Base-by-base conservation (phyloP, 176 grass and related monocot genomes). In the Musa troglodytarum region DNA sequence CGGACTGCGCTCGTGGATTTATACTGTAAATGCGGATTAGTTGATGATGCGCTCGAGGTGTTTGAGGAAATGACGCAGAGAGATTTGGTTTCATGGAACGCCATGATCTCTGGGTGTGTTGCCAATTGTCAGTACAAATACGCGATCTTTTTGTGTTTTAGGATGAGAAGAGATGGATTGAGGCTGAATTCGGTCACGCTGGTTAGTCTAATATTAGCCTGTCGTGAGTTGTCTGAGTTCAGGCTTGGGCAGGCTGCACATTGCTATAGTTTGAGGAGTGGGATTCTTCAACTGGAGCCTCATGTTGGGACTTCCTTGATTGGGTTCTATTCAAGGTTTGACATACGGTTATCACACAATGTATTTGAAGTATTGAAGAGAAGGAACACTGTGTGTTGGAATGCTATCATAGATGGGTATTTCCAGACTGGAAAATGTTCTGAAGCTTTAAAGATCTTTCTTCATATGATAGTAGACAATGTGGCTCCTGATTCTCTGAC, bases 31-130 rank as follows among this genome's bases (percentile, higher is more conserved):
- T 80, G 68, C 22, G 78, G 78, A 13, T 52, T 72, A 7, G 1
- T 80, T 0, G 43, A 63, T 20, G 34, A 63, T 19, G 78, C 78
- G 28, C 14, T 26, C 3, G 78, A 52, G 1, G 14, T 80, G 14
- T 80, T 80, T 49, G 78, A 64, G n/a, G 68, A 80, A 80, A 80
- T 63, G 78, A 3, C 55, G 0, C n/a, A 25, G 43, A 72, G 69
- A 80, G 78, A 80, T 63, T 72, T 72, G 68, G 68, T 63, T 55
- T 80, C 55, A 10, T 80, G 78, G 78, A 80, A 80, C 13, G 55
- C 69, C n/a, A 80, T 80, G 68, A 72, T 72, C 20, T 72, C 66
- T 26, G 78, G 78, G 7, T 63, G 56, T 16, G 56, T 63, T 24
- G 55, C 21, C 6, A 80, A 73, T 52, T 57, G 11, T 10, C n/a